Conservation (phyloP, 2,329 filamentous ascomycete genomes). For the Penicillium sp. region DNA sequence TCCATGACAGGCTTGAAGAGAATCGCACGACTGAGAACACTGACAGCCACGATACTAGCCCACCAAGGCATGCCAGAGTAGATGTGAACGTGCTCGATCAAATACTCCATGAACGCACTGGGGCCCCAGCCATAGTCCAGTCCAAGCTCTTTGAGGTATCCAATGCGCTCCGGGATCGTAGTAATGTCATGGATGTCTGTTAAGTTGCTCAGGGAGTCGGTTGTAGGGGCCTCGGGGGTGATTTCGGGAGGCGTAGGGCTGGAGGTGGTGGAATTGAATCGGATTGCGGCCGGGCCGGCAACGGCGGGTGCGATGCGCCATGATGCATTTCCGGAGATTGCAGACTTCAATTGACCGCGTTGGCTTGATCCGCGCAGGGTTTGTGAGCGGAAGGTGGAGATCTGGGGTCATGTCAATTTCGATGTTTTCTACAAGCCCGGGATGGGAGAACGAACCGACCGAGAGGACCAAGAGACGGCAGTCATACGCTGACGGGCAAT, state of each 20-base stretch:
- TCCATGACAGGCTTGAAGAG: conserved; percentile 68
- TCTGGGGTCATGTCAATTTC: conserved; percentile 29
- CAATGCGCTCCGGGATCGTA: conserved; percentile 71
- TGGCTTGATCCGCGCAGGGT: conserved; percentile 23
- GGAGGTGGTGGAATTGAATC: conserved; percentile 43
- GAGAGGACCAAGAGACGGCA: conserved; percentile 31
- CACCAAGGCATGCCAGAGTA: conserved; percentile 79
- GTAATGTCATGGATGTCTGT: conserved; percentile 45
- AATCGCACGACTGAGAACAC: conserved; percentile 63
- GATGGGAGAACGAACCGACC: conserved; percentile 36
- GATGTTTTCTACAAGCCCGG: conserved; percentile 4
- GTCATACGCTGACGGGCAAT: conserved; percentile 32
- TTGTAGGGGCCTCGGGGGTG: conserved; percentile 12
- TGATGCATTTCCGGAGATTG: conserved; percentile 21
- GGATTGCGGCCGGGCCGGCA: conserved; percentile 29
- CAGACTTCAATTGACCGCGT: conserved; percentile 22
- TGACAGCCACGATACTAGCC: conserved; percentile 68
- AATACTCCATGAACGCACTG: conserved; percentile 71
- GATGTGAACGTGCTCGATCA: conserved; percentile 81
- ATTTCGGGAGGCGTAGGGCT: conserved; percentile 17
- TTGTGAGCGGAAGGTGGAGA: conserved; percentile 37
- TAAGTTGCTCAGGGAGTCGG: conserved; percentile 13
- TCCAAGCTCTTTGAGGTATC: conserved; percentile 79
- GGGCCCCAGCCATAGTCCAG: conserved; percentile 86
- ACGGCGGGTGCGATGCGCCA: conserved; percentile 27